Evolutionary conservation across 805 yeast genomes (phyloP).

Genomic region (Teunomyces cretensis): DNA sequence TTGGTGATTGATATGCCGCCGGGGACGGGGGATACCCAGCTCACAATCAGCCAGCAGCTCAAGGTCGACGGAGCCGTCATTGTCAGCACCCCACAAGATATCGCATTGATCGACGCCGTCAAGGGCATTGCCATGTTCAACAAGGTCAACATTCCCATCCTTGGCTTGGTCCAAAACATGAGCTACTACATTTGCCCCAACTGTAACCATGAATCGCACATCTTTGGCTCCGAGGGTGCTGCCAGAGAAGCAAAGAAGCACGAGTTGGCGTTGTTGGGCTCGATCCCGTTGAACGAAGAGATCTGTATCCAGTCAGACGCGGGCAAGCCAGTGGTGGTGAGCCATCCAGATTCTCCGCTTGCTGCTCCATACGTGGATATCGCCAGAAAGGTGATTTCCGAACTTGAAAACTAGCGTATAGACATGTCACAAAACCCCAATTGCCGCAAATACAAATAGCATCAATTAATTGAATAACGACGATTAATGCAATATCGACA

Average conservation of each 20-base stretch:
- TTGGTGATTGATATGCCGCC: constrained; percentile 86
- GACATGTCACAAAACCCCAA: background rate
- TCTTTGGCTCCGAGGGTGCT: constrained; percentile 69
- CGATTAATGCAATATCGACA: background rate
- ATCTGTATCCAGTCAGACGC: constrained; percentile 62
- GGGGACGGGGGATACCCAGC: constrained; percentile 86
- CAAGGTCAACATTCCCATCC: constrained; percentile 66
- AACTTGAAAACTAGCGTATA: constrained; percentile 9
- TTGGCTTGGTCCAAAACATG: constrained; percentile 85
- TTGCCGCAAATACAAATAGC: background rate
- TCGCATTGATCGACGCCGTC: constrained; percentile 76
- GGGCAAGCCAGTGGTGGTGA: constrained; percentile 62
- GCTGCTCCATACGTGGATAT: constrained; percentile 48
- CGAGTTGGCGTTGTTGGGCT: constrained; percentile 55
- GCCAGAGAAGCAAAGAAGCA: constrained; percentile 49
- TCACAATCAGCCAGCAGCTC: constrained; percentile 78
- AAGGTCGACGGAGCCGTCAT: constrained; percentile 76
- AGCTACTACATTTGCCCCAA: constrained; percentile 73
- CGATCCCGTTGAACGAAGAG: constrained; percentile 62
- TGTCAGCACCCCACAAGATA: constrained; percentile 85
- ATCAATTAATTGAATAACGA: too few relatives aligned
- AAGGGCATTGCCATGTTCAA: constrained; percentile 79
- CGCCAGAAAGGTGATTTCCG: constrained; percentile 37
- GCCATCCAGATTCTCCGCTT: constrained; percentile 34
- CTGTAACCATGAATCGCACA: constrained; percentile 68